Percentiles rank a stretch among this genome's conserved stretches.
These are phyloP conservation scores for Sparassis latifolia DNA, from an alignment of 1,284 basidiomycete genomes.

Conservation along the genomic window DNA sequence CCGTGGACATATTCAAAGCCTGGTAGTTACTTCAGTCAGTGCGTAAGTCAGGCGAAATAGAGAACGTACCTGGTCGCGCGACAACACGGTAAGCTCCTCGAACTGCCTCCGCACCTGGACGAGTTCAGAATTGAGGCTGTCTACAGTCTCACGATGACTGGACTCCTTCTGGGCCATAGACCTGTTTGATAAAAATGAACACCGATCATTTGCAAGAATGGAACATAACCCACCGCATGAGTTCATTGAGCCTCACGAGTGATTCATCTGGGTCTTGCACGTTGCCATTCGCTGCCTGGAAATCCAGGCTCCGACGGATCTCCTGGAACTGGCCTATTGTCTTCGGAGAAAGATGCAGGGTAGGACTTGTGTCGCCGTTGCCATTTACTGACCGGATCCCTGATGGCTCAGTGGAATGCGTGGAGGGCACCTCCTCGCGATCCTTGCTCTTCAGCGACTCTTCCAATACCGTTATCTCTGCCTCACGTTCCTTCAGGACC, in stretches of 20 bases:
- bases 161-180: conserved; percentile 96
- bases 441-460: conserved; percentile 52
- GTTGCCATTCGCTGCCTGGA: conserved; percentile 29
- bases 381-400: conserved; percentile 1
- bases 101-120: conserved; percentile 66
- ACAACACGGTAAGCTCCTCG: conserved; percentile 73
- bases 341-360: conserved; percentile 51
- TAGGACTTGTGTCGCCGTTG: conserved; percentile 3
- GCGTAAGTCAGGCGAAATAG: background rate
- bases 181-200: conserved; percentile 29
- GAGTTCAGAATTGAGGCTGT: conserved; percentile 64
- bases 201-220: conserved; percentile 1
- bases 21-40: conserved; percentile 21
- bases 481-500: conserved; percentile 81
- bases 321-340: conserved; percentile 67
- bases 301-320: conserved; percentile 57
- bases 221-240: conserved; percentile 65
- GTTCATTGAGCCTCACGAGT: conserved; percentile 72
- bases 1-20: conserved; percentile 81
- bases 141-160: conserved; percentile 70
- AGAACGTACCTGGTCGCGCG: conserved; percentile 66
- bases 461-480: conserved; percentile 79
- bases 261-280: conserved; percentile 57
- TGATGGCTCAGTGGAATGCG: background rate
- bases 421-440: conserved; percentile 1